phyloP scores from a whole-genome alignment of 495 filamentous ascomycete species.

The Penicillium herquei region DNA sequence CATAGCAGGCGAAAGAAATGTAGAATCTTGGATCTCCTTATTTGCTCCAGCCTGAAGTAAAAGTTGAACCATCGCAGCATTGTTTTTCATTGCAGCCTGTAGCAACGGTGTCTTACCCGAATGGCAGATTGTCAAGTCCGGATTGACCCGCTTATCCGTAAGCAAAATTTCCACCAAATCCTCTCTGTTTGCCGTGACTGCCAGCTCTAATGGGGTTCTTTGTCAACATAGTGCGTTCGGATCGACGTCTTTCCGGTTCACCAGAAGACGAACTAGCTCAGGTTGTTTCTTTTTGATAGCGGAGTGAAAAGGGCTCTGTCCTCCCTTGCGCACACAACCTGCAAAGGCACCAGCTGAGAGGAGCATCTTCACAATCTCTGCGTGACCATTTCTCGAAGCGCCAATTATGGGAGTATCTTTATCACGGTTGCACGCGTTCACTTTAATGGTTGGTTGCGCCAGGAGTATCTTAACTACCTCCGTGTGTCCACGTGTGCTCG shows the following conservation, averaged over 20 bases:
- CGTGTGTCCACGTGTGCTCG: background rate
- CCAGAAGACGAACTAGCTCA: background rate
- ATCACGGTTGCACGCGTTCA: background rate
- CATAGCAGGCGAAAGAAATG: constrained; percentile 1
- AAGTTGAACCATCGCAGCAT: constrained; percentile 1
- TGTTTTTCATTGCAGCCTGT: constrained; percentile 2
- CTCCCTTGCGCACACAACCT: background rate
- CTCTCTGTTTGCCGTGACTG: background rate
- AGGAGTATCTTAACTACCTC: constrained; percentile 2
- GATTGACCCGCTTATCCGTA: constrained; percentile 6
- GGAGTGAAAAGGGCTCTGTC: background rate
- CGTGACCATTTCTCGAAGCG: background rate
- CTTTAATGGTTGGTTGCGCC: background rate
- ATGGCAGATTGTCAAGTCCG: background rate
- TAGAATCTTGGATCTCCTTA: background rate
- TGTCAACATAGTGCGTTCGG: background rate
- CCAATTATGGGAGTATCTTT: background rate
- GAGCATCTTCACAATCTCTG: constrained; percentile 1
- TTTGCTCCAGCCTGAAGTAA: constrained; percentile 4
- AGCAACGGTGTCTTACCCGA: background rate
- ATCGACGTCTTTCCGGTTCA: constrained; percentile 2
- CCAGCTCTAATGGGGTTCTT: background rate
- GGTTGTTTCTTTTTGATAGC: background rate
- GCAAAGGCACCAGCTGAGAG: background rate
- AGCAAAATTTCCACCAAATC: background rate